Evolutionary conservation across 192 early-diverging fungal genomes (phyloP).

Genomic region (Thamnidium elegans): DNA sequence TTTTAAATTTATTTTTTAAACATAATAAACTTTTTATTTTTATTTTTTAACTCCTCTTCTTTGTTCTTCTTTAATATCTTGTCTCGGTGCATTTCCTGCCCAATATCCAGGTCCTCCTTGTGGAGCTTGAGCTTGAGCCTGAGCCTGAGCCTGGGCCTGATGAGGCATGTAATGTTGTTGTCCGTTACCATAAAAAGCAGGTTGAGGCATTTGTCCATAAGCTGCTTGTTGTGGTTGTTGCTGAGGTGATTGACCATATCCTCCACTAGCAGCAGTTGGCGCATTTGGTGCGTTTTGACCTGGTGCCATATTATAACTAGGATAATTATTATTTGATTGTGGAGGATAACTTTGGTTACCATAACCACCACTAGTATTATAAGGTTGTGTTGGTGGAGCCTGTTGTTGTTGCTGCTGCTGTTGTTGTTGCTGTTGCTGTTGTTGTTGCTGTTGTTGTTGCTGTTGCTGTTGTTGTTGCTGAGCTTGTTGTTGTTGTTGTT

Average conservation of each 20-base stretch:
- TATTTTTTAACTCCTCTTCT: neutral
- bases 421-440: neutral
- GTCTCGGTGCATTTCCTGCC: conserved; percentile 10
- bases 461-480: neutral
- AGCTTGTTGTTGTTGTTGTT: conserved; percentile 2
- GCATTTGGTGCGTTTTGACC: too few species aligned
- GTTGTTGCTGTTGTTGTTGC: conserved; percentile 3
- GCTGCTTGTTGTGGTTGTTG: conserved; percentile 7
- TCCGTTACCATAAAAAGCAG: conserved; percentile 15
- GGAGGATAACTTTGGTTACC: conserved; percentile 8
- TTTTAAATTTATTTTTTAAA: conserved; percentile 20
- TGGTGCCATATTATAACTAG: neutral
- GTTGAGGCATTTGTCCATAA: conserved; percentile 18
- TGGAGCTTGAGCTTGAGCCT: too few species aligned
- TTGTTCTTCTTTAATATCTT: neutral
- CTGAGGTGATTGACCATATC: conserved; percentile 2
- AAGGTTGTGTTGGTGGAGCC: neutral
- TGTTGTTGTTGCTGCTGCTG: neutral
- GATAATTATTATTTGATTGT: neutral
- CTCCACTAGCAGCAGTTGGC: neutral
- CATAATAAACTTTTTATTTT: neutral
- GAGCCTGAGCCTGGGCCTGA: neutral
- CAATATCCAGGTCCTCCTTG: conserved; percentile 8
- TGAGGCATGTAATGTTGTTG: conserved; percentile 22
- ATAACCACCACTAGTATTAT: conserved; percentile 1